Evolutionary conservation across 2,329 filamentous ascomycete genomes (phyloP).

Genomic region (Apiospora kogelbergensis): DNA sequence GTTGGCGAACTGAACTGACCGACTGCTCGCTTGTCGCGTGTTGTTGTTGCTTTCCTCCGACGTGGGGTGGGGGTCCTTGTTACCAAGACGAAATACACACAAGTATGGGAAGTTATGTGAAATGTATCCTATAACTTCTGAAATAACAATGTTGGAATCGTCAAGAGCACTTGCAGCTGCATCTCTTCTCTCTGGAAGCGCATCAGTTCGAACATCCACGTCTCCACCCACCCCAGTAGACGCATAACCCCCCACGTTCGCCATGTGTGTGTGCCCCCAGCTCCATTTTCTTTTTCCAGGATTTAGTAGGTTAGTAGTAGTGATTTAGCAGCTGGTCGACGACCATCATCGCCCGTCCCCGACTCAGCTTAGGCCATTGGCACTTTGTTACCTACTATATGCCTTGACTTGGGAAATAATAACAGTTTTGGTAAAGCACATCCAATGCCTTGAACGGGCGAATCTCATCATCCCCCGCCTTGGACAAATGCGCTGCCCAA

Average conservation of each 20-base stretch:
- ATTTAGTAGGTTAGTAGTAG: too few species aligned
- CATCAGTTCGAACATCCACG: too few species aligned
- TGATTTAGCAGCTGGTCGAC: background rate
- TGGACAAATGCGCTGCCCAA: slow-evolving; percentile 21
- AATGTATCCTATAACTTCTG: background rate
- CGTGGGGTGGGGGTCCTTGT: too few species aligned
- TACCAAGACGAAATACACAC: background rate
- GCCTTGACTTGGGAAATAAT: too few species aligned
- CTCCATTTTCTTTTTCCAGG: slow-evolving; percentile 1
- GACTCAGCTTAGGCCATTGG: background rate
- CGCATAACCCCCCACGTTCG: background rate
- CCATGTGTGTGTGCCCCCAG: background rate
- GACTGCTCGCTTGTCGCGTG: background rate
- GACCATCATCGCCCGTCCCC: background rate
- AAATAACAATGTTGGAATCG: background rate
- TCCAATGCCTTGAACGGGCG: background rate
- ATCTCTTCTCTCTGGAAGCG: too few species aligned
- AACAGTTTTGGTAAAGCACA: too few species aligned
- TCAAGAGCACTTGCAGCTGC: background rate
- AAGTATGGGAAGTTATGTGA: background rate
- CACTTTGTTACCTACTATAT: too few species aligned
- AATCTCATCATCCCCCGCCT: background rate
- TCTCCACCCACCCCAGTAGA: background rate
- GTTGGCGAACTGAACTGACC: too few species aligned
- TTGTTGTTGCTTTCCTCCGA: background rate